Evolutionary conservation across 768 basidiomycete species (phyloP), one percentile per base, ranked within the genome.

Genomic region (Podaxis carcinomalis): DNA sequence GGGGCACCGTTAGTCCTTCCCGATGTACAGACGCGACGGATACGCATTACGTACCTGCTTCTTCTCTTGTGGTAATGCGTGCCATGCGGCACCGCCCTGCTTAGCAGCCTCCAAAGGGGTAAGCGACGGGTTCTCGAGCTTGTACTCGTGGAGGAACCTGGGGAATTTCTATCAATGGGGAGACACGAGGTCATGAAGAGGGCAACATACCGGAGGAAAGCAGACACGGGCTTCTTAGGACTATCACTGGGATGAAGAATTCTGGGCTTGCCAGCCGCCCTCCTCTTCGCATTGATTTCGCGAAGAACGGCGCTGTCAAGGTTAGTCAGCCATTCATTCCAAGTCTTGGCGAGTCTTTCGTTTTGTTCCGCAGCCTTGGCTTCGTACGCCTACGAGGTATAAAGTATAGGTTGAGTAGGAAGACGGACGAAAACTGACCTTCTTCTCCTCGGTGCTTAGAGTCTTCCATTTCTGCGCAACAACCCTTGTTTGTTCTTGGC

Each of bases 321-420:
- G 10, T 59, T 60, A 0, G 64, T 49, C 14, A 63, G 46, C 66
- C 66, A 70, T 53, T 68, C 58, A 1, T 59, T 42, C 21, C n/a
- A 51, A 16, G 54, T 52, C 32, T 50, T 49, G 7, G 25, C 21
- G 27, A 63, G 39, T 54, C 57, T 57, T 35, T 42, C 51, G 19
- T 56, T 32, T 4, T 46, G 23, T 19, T 47, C 59, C 19, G n/a
- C n/a, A 1, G 55, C n/a, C 21, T 39, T 54, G 2, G 36, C 21
- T 1, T 27, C 13, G 19, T 66, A 66, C 13, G 35, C 54, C 62
- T 61, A 44, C 27, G 9, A 11, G 19, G 4, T 4, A 13, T 36
- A 60, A 9, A 25, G 27, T 23, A 58, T 2, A 39, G 32, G n/a
- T 25, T 27, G 39, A 13, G n/a, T 4, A 13, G 16, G n/a, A 9